A percentile compares a stretch with the other conserved stretches of the same genome.
Conservation (phyloP, 2,329 filamentous ascomycete species). For the Trichoderma citrinoviride region DNA sequence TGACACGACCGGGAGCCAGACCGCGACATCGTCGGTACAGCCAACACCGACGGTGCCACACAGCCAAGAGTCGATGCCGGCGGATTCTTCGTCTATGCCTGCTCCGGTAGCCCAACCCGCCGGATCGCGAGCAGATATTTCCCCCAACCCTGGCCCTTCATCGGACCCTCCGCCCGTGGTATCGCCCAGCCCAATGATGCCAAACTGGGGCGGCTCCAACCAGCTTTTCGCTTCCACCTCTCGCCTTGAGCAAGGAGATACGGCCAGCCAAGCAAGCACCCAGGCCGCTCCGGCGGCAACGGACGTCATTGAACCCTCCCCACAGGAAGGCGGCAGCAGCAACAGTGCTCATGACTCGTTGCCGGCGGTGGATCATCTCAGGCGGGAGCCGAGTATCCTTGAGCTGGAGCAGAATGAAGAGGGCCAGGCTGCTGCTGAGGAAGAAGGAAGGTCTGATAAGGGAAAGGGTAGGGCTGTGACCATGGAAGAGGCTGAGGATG, state of each 20-base stretch:
- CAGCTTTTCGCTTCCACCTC: constrained; percentile 45
- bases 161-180: constrained; percentile 39
- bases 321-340: background rate
- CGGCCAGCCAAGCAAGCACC: constrained; percentile 9
- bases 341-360: constrained; percentile 6
- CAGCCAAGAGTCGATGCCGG: background rate
- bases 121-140: background rate
- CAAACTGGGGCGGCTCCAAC: constrained; percentile 51
- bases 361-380: constrained; percentile 11
- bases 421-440: constrained; percentile 18
- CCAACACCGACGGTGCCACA: background rate
- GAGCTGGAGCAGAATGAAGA: constrained; percentile 22
- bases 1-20: constrained; percentile 23
- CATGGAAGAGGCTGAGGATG: constrained; percentile 45
- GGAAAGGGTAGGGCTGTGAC: constrained; percentile 47
- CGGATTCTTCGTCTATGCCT: background rate
- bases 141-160: constrained; percentile 11
- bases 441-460: constrained; percentile 31
- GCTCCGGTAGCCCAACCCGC: background rate
- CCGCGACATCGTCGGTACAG: constrained; percentile 4
- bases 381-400: constrained; percentile 18
- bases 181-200: constrained; percentile 48
- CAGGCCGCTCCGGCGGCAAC: constrained; percentile 20
- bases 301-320: background rate
- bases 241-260: constrained; percentile 29